A percentile compares a stretch with the other conserved stretches of the same genome.
phyloP scores from a whole-genome alignment of 2,329 filamentous ascomycete species.

The Aspergillus sp. region DNA sequence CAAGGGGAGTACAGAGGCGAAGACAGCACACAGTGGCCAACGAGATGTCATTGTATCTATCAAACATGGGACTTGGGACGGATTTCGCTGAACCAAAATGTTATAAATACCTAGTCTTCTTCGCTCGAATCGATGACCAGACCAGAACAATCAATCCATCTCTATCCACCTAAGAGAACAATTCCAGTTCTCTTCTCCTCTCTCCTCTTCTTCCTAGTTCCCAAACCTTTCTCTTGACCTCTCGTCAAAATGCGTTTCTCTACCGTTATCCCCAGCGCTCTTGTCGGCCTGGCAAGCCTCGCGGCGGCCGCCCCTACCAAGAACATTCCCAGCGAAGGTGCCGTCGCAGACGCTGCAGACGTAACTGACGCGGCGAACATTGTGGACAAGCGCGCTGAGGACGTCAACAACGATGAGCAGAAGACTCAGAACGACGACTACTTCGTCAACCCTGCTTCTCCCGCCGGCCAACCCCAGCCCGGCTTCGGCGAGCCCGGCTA shows the following conservation, averaged over 20 bases:
- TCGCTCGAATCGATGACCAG: not conserved
- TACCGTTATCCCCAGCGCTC: slow-evolving; percentile 2
- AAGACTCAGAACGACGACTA: not conserved
- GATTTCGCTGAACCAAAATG: not conserved
- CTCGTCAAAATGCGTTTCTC: not conserved
- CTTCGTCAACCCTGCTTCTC: not conserved
- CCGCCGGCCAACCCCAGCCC: too few relatives aligned
- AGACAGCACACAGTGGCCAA: not conserved
- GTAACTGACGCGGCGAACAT: too few relatives aligned
- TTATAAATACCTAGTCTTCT: not conserved
- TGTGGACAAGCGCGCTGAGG: not conserved
- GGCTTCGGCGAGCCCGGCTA: too few relatives aligned
- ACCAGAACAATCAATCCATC: not conserved
- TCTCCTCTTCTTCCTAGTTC: not conserved
- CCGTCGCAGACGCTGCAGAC: too few relatives aligned
- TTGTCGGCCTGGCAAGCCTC: not conserved
- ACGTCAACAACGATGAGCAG: not conserved
- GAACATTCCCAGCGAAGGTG: too few relatives aligned
- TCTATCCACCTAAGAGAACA: not conserved
- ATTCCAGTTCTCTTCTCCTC: not conserved
- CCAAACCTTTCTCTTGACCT: not conserved
- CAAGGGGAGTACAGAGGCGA: not conserved
- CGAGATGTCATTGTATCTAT: too few relatives aligned
- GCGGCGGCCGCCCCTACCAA: not conserved
- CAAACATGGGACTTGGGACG: not conserved